Evolutionary conservation across 805 yeast species (phyloP).

Genomic region (Saturnispora hagleri): DNA sequence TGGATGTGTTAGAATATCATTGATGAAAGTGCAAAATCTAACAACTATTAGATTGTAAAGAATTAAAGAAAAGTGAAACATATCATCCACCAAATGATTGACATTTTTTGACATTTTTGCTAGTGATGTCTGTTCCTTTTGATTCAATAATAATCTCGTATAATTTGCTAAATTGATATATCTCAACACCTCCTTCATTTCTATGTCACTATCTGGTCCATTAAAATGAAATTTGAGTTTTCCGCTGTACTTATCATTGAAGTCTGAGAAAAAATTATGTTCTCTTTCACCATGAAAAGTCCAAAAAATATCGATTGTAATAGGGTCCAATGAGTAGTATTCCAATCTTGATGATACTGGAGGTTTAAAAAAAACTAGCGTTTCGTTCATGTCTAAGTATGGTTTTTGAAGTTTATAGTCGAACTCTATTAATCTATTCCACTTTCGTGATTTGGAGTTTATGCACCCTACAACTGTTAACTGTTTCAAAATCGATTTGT

Average conservation of each 20-base stretch:
- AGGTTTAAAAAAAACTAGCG: constrained; percentile 49
- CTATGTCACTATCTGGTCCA: constrained; percentile 6
- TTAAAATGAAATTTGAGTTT: constrained; percentile 22
- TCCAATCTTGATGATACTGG: constrained; percentile 68
- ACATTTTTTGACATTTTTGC: neutral
- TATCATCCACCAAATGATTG: neutral
- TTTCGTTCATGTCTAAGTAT: constrained; percentile 14
- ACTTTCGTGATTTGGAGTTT: constrained; percentile 15
- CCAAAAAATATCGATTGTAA: constrained; percentile 48
- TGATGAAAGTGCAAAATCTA: constrained; percentile 8
- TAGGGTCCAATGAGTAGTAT: constrained; percentile 68
- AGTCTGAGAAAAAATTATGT: constrained; percentile 13
- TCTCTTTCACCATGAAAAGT: constrained; percentile 14
- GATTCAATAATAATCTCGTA: constrained; percentile 17
- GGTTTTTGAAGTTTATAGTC: constrained; percentile 14
- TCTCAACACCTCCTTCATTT: constrained; percentile 21
- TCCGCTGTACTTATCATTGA: constrained; percentile 18
- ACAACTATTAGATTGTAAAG: constrained; percentile 7
- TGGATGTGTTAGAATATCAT: constrained; percentile 13
- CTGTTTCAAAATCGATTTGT: constrained; percentile 16
- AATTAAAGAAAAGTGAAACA: constrained; percentile 1
- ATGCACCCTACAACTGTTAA: constrained; percentile 22
- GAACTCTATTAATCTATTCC: constrained; percentile 12
- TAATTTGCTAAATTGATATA: constrained; percentile 26
- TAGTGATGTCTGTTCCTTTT: neutral